These are phyloP conservation scores for Scheffersomyces amazonensis DNA, from an alignment of 805 yeast genomes.

Conservation along the genomic window DNA sequence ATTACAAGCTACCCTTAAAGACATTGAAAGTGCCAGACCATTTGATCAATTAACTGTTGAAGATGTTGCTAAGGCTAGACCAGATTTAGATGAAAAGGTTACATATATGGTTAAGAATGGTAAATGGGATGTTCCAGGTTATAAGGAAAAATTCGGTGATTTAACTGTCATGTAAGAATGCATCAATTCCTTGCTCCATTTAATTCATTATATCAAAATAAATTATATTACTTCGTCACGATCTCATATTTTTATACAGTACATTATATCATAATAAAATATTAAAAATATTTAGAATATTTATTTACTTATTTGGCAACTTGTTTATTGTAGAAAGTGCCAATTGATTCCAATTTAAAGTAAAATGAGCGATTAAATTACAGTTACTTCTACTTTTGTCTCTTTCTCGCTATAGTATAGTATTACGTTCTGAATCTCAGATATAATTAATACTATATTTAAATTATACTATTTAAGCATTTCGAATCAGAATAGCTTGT, in stretches of 20 bases:
- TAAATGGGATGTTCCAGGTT: conserved; percentile 97
- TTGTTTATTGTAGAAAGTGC: no score
- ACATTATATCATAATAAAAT: neutral
- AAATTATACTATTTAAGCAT: no score
- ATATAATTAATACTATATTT: no score
- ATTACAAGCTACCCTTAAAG: conserved; percentile 82
- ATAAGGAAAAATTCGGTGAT: conserved; percentile 97
- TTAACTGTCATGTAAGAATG: conserved; percentile 77
- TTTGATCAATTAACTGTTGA: conserved; percentile 95
- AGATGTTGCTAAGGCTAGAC: conserved; percentile 92
- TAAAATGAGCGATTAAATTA: no score
- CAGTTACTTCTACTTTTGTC: no score
- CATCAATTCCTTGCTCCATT: neutral
- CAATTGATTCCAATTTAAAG: no score
- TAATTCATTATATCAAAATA: neutral
- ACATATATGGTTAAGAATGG: conserved; percentile 93
- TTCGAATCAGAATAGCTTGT: no score
- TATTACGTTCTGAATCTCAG: no score
- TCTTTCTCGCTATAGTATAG: no score
- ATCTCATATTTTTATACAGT: neutral
- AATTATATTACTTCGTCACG: neutral
- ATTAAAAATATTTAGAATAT: no score
- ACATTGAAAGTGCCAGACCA: conserved; percentile 96
- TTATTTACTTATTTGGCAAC: no score
- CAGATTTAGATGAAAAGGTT: conserved; percentile 96